Conservation (phyloP, 129 eudicot species). For the Oenanthe sinensis region DNA sequence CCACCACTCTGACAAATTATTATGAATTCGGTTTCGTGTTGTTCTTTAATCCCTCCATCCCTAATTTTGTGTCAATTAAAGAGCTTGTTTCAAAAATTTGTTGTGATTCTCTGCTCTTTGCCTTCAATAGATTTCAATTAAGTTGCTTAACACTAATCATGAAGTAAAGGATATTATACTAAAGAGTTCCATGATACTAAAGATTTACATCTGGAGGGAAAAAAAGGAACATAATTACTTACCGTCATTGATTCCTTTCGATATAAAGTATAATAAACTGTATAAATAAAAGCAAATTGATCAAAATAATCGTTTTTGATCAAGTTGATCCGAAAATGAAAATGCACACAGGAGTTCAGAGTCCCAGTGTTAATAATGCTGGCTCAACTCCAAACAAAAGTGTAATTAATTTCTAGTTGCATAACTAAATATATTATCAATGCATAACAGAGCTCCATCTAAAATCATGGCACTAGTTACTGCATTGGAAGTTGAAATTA, state of each 20-base stretch:
- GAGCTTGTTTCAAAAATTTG: too few species aligned
- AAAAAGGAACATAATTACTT: neutral
- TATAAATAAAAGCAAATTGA: neutral
- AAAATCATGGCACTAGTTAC: neutral
- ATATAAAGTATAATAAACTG: too few species aligned
- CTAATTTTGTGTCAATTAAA: too few species aligned
- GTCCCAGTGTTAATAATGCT: conserved; percentile 1
- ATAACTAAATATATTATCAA: neutral
- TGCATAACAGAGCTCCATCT: neutral
- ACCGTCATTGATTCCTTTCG: neutral
- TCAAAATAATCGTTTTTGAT: neutral
- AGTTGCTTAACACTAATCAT: too few species aligned
- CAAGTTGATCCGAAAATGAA: neutral
- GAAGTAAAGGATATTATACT: neutral
- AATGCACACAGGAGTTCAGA: neutral
- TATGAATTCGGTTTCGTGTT: too few species aligned
- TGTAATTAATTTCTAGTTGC: neutral
- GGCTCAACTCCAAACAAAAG: neutral
- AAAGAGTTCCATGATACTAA: neutral
- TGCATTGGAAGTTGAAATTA: neutral
- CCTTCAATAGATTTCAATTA: too few species aligned
- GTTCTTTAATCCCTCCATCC: too few species aligned
- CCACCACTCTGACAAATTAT: neutral
- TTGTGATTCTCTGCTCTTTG: too few species aligned
- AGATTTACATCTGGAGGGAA: neutral